A percentile compares a stretch with the other conserved stretches of the same genome.
phyloP scores from a whole-genome alignment of 805 yeast genomes.

The Wickerhamiella cacticola region DNA sequence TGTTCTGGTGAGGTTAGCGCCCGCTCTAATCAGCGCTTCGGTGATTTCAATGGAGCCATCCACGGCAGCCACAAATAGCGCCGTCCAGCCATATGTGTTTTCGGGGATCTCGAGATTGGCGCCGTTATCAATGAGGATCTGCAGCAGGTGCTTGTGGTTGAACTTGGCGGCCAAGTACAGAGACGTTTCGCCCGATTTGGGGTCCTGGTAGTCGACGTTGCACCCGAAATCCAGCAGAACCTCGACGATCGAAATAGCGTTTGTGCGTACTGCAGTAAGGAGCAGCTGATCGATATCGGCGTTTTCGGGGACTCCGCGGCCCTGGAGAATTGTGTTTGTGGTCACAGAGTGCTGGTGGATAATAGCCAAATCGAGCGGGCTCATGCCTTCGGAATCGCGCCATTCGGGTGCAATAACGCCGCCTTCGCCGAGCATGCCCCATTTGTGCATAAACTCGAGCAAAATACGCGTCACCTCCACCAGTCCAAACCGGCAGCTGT shows the following conservation, averaged over 20 bases:
- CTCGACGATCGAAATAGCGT: constrained; percentile 44
- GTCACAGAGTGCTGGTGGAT: constrained; percentile 75
- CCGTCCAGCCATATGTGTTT: constrained; percentile 82
- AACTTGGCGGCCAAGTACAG: constrained; percentile 68
- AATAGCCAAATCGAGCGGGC: constrained; percentile 77
- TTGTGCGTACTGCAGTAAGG: constrained; percentile 54
- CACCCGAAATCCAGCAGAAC: constrained; percentile 42
- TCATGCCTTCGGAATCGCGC: constrained; percentile 55
- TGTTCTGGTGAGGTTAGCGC: constrained; percentile 42
- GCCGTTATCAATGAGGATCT: constrained; percentile 43
- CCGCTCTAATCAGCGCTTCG: constrained; percentile 38
- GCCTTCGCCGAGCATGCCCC: constrained; percentile 34
- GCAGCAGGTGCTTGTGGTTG: constrained; percentile 42
- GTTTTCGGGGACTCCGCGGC: constrained; percentile 26
- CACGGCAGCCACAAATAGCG: constrained; percentile 77
- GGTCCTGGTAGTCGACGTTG: constrained; percentile 51
- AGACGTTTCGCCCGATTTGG: constrained; percentile 52
- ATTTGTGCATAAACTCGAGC: constrained; percentile 42
- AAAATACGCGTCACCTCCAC: constrained; percentile 48
- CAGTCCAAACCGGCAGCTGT: constrained; percentile 78
- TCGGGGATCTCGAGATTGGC: constrained; percentile 74
- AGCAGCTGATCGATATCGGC: constrained; percentile 31
- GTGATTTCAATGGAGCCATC: constrained; percentile 61
- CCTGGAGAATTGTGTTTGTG: constrained; percentile 42
- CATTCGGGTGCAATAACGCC: constrained; percentile 24